Evolutionary conservation across 2,329 filamentous ascomycete genomes (phyloP), one percentile per base, ranked within the genome.

Genomic region (Mollisia scopiformis): DNA sequence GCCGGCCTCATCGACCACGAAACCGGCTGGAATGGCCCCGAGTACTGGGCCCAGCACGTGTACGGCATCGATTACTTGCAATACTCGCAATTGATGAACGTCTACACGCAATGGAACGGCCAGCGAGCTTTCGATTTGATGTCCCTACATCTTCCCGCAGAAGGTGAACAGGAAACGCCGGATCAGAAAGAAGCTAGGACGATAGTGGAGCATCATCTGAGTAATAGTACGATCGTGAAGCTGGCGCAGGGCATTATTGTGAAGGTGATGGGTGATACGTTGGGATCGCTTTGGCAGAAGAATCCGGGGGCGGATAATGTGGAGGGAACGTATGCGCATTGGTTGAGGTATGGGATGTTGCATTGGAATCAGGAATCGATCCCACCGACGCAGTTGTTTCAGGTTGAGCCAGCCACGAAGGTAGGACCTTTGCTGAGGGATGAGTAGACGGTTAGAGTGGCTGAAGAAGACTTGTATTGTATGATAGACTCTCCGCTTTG

Each of bases 201-300:
- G 62, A 80, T 86, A 54, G 81, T 86, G 1, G 80, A 85, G 68
- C 75, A 67, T 1, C 82, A 80, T 60, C 69, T 86, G n/a, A 69
- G 65, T 14, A 75, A 71, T 60, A 84, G 82, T 63, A 86, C 83
- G 68, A 79, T 78, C 1, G 81, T 86, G 69, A 86, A 86, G 71
- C 71, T 86, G 7, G 81, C 82, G 0, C 82, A 84, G 63, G 83
- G 83, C 0, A 66, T 85, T 25, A 84, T 84, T 25, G 50, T 84
- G 8, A 75, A 77, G 35, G 77, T 85, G 0, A 71, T 78, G 27
- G 79, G 79, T 1, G 74, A 78, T 19, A 85, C 83, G 1, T 71
- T 86, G 11, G 82, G 82, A 0, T 82, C 81, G 27, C 64, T 84
- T 31, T 86, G 83, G 83, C 78, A 80, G 69, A 77, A 77, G 33